A percentile compares a stretch with the other conserved stretches of the same genome.
Evolutionary conservation across 805 yeast species (phyloP).

Genomic region (Schizosaccharomyces osmophilus): DNA sequence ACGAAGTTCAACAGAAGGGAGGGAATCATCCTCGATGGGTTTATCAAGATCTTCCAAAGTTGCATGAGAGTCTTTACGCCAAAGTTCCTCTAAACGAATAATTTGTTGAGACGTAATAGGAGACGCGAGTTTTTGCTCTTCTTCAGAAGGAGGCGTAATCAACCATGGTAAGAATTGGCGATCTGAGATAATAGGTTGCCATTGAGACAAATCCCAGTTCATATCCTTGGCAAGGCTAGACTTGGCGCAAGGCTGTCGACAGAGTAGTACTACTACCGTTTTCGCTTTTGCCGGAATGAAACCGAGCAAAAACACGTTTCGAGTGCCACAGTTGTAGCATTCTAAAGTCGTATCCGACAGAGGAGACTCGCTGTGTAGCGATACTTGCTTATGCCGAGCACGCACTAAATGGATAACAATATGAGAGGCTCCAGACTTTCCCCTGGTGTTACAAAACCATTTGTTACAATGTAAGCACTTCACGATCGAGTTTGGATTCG

Average conservation of each 20-base stretch:
- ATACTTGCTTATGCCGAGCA: conserved; percentile 48
- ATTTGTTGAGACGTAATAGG: conserved; percentile 41
- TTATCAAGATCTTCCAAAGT: conserved; percentile 41
- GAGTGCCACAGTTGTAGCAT: conserved; percentile 73
- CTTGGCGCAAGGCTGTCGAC: conserved; percentile 56
- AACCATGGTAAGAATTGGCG: conserved; percentile 64
- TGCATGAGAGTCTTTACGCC: conserved; percentile 52
- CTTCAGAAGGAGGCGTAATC: conserved; percentile 43
- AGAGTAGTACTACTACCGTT: conserved; percentile 62
- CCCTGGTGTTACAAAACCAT: conserved; percentile 75
- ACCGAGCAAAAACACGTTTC: conserved; percentile 58
- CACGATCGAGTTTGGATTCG: conserved; percentile 24
- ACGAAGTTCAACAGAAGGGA: conserved; percentile 48
- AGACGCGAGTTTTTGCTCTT: conserved; percentile 30
- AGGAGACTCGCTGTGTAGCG: conserved; percentile 56
- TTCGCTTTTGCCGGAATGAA: conserved; percentile 71
- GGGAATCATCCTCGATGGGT: conserved; percentile 28
- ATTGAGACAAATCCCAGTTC: conserved; percentile 68
- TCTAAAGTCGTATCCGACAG: conserved; percentile 72
- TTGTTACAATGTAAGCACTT: conserved; percentile 52
- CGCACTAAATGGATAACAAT: conserved; percentile 66
- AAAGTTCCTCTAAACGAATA: conserved; percentile 47
- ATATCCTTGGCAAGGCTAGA: conserved; percentile 31
- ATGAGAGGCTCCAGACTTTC: conserved; percentile 40
- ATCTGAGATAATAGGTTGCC: conserved; percentile 71